These are phyloP conservation scores for Boletellus sp. DNA, from an alignment of 768 basidiomycete species.

Conservation along the genomic window DNA sequence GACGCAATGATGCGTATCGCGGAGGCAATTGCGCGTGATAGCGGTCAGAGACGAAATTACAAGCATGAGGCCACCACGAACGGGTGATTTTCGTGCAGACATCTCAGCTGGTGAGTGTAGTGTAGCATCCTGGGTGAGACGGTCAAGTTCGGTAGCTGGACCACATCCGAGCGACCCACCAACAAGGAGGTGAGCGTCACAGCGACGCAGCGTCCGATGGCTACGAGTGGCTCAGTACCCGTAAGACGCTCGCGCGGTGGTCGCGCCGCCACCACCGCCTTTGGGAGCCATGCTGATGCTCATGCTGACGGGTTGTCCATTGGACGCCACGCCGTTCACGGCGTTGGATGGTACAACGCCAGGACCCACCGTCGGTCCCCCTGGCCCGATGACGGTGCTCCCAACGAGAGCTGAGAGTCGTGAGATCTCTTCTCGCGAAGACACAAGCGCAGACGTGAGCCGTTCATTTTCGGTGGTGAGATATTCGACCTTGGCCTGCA, in stretches of 20 bases:
- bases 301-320: constrained; percentile 41
- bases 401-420: constrained; percentile 74
- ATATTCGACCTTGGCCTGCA: constrained; percentile 92
- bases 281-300: constrained; percentile 40
- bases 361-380: constrained; percentile 28
- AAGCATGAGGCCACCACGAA: constrained; percentile 18
- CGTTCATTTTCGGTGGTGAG: constrained; percentile 94
- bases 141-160: not conserved
- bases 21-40: constrained; percentile 11
- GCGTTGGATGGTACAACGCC: constrained; percentile 28
- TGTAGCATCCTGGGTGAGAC: constrained; percentile 14
- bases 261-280: constrained; percentile 28
- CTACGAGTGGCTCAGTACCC: constrained; percentile 32
- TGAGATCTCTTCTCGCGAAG: constrained; percentile 88
- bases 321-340: constrained; percentile 24
- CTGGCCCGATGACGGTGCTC: constrained; percentile 51
- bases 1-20: constrained; percentile 6
- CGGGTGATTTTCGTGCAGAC: constrained; percentile 15
- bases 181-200: constrained; percentile 8
- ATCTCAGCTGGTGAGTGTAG: constrained; percentile 14
- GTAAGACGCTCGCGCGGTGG: constrained; percentile 36
- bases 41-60: constrained; percentile 14
- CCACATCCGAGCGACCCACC: constrained; percentile 11
- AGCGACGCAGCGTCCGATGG: constrained; percentile 2
- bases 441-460: constrained; percentile 79